These are phyloP conservation scores for Yarrowia sp. DNA, from an alignment of 805 yeast genomes.

Conservation along the genomic window DNA sequence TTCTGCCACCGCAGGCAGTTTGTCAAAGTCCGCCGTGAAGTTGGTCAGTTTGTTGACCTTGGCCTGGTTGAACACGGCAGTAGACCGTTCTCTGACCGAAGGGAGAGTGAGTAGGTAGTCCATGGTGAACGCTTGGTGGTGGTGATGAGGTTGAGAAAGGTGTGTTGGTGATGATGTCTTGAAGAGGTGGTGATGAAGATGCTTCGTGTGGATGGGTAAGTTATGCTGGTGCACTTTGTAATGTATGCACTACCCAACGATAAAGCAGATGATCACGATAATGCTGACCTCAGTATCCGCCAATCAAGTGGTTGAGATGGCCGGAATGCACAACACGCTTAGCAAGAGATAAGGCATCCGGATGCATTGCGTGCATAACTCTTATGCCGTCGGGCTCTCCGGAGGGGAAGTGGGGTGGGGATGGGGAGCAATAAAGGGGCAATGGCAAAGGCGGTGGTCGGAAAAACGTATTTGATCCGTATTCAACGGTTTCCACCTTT, in stretches of 20 bases:
- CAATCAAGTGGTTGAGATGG: neutral
- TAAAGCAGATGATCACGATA: too few relatives aligned
- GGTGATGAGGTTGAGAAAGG: neutral
- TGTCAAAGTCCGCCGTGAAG: slow-evolving; percentile 56
- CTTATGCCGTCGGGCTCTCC: slow-evolving; percentile 23
- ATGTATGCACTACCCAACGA: neutral
- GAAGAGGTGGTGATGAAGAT: too few relatives aligned
- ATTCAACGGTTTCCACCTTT: too few relatives aligned
- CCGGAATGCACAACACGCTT: neutral
- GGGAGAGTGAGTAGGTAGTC: slow-evolving; percentile 57
- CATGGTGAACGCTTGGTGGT: slow-evolving; percentile 5
- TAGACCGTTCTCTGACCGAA: slow-evolving; percentile 63
- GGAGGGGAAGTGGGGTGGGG: slow-evolving; percentile 9
- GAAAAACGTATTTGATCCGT: too few relatives aligned
- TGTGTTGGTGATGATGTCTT: neutral
- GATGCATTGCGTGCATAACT: slow-evolving; percentile 30
- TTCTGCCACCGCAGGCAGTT: slow-evolving; percentile 55
- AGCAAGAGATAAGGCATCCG: slow-evolving; percentile 11
- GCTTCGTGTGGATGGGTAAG: too few relatives aligned
- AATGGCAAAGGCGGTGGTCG: too few relatives aligned
- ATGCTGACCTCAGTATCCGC: neutral
- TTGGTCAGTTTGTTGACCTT: slow-evolving; percentile 51
- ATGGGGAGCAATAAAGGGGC: neutral
- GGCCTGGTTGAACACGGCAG: slow-evolving; percentile 55
- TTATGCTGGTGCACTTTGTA: neutral